Conservation (phyloP, 139 green algal species). For the Chlamydomonas eustigma region DNA sequence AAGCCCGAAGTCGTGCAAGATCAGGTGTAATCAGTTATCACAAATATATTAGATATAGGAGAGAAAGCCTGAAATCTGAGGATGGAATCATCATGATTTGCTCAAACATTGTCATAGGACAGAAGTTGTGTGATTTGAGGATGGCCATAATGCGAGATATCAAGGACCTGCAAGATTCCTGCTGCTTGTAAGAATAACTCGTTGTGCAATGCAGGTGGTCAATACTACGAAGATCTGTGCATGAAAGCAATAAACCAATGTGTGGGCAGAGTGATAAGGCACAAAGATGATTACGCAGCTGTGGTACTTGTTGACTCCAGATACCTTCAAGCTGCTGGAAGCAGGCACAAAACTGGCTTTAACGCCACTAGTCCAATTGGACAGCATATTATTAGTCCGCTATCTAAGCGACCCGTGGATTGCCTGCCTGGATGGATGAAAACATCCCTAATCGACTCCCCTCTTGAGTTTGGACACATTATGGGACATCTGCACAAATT, state of each 20-base stretch:
- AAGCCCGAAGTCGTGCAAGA: too few species aligned
- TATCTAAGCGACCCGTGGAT: not conserved
- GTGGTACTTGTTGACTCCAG: slow-evolving; percentile 84
- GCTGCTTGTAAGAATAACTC: too few species aligned
- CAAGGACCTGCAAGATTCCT: too few species aligned
- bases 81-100: too few species aligned
- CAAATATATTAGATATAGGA: too few species aligned
- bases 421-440: slow-evolving; percentile 80
- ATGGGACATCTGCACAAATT: slow-evolving; percentile 39
- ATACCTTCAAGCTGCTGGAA: slow-evolving; percentile 43
- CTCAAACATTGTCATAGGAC: too few species aligned
- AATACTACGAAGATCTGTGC: slow-evolving; percentile 86
- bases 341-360: not conserved
- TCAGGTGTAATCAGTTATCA: too few species aligned
- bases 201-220: slow-evolving; percentile 33
- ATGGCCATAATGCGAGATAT: too few species aligned
- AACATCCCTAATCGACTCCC: slow-evolving; percentile 31
- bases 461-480: slow-evolving; percentile 38
- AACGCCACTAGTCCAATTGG: not conserved
- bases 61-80: too few species aligned
- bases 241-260: slow-evolving; percentile 93
- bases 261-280: slow-evolving; percentile 83
- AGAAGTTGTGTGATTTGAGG: too few species aligned
- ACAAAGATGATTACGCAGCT: slow-evolving; percentile 81
- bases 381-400: not conserved